Evolutionary conservation across 139 green algal genomes (phyloP).

Genomic region (Deuterostichococcus epilithicus): DNA sequence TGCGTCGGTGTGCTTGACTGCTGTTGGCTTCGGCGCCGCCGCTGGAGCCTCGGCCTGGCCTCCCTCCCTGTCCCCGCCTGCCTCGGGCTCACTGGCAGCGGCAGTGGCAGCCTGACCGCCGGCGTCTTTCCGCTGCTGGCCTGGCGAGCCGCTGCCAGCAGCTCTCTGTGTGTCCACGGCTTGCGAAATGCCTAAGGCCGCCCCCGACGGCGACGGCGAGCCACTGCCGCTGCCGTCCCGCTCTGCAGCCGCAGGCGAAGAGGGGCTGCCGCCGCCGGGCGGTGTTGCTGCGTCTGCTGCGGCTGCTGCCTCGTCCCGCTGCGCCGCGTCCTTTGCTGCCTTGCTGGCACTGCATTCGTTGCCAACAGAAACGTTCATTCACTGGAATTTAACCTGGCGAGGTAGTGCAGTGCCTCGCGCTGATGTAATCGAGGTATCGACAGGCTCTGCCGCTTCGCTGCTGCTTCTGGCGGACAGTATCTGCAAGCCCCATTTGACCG

Average conservation of each 20-base stretch:
- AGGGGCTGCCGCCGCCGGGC: not conserved
- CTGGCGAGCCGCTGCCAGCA: not conserved
- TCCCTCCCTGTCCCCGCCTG: not conserved
- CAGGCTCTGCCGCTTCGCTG: not conserved
- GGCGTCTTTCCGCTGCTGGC: not conserved
- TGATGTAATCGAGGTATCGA: not conserved
- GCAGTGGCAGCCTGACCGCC: not conserved
- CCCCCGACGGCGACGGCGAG: too few species aligned
- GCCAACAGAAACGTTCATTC: too few species aligned
- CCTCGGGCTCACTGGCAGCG: not conserved
- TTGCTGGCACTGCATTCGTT: not conserved
- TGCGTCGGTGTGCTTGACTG: constrained; percentile 24
- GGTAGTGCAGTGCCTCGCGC: not conserved
- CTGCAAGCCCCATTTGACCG: too few species aligned
- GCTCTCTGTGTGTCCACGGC: not conserved
- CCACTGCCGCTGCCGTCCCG: constrained; percentile 3
- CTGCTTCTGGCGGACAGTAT: not conserved
- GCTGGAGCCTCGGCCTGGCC: constrained; percentile 4
- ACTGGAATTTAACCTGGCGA: too few species aligned
- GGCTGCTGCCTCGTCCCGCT: not conserved
- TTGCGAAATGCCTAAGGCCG: not conserved
- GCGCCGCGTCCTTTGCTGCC: not conserved
- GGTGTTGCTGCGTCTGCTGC: too few species aligned
- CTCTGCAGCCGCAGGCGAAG: too few species aligned
- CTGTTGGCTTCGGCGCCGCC: constrained; percentile 38